Base-by-base conservation (phyloP, 257 asterid species). In the Echites panduratus region DNA sequence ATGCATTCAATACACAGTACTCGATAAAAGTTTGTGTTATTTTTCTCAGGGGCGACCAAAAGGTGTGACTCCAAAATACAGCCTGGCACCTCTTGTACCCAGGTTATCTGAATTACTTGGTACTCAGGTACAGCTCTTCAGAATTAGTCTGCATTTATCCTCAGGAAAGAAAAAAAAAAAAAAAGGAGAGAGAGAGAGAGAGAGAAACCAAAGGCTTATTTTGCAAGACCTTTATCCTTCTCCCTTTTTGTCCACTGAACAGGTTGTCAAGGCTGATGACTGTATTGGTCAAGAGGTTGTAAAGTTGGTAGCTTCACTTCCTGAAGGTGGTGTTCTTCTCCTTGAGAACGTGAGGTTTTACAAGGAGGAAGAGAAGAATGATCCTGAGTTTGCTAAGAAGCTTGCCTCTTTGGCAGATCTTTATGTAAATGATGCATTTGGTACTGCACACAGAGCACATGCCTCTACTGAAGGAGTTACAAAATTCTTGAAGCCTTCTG, bases 381-480 rank as follows among this genome's bases (percentile, higher is more conserved):
- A 91, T 0, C 97, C 96, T 0, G 96, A 87, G 80, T 89, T 89
- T 75, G 97, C 97, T 62, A 84, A 91, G 87, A 91, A 89, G 77
- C 97, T 91, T 22, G 95, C 97, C 53, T 80, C 96, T 26, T 77
- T 91, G 83, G 97, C 96, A 11, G 97, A 91, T 82, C 83, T 91
- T 66, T 91, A 9, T 4, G 97, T 91, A 77, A 89, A 91, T 74
- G 97, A 90, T 85, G 97, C 97, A 16, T 90, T 90, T 38, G 97
- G 97, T 74, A 91, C 97, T 67, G 96, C 97, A 62, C 97, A 91
- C 73, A 91, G 97, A 78, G 95, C 97, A 17, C 97, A 91, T 58
- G 97, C 97, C 78, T 91, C 97, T 40, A 91, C 97, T 0, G 96
- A 89, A 85, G 97, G 95, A 81, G 96, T 91, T 47, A 88, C 97